Evolutionary conservation across 2,329 filamentous ascomycete genomes (phyloP).

Genomic region (Elsinoe ampelina): DNA sequence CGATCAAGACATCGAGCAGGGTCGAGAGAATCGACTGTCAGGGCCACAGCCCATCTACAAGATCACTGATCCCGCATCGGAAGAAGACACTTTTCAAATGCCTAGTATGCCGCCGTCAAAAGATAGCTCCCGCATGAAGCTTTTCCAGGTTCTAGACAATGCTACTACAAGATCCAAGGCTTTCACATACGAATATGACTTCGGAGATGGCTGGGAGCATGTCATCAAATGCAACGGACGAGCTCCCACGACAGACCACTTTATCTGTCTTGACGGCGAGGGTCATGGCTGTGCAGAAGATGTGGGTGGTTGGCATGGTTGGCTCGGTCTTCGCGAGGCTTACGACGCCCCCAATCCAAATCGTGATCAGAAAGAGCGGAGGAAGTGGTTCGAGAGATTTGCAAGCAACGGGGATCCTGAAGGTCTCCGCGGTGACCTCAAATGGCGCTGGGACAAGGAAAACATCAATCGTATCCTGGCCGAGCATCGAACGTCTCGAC

Average conservation of each 20-base stretch:
- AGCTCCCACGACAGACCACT: conserved; percentile 14
- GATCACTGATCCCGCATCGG: background rate
- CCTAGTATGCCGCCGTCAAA: no score
- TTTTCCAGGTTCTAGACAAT: background rate
- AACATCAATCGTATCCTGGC: conserved; percentile 13
- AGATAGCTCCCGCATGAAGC: background rate
- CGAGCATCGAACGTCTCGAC: background rate
- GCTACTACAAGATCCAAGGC: background rate
- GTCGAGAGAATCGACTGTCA: background rate
- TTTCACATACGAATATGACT: conserved; percentile 22
- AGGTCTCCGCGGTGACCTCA: conserved; percentile 20
- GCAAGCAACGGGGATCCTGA: conserved; percentile 21
- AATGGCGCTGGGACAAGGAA: conserved; percentile 19
- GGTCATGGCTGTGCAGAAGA: conserved; percentile 28
- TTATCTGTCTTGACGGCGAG: conserved; percentile 22
- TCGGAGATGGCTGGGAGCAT: conserved; percentile 24
- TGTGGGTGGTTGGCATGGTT: conserved; percentile 22
- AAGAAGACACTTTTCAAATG: no score
- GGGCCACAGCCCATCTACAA: background rate
- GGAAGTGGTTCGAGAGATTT: conserved; percentile 24
- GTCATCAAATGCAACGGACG: conserved; percentile 19
- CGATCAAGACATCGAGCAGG: background rate
- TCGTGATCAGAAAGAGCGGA: conserved; percentile 22
- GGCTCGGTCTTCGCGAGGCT: conserved; percentile 26
- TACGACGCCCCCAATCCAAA: conserved; percentile 22